phyloP scores from a whole-genome alignment of 2,329 filamentous ascomycete genomes.

The Ploettnerulaceae sp. region DNA sequence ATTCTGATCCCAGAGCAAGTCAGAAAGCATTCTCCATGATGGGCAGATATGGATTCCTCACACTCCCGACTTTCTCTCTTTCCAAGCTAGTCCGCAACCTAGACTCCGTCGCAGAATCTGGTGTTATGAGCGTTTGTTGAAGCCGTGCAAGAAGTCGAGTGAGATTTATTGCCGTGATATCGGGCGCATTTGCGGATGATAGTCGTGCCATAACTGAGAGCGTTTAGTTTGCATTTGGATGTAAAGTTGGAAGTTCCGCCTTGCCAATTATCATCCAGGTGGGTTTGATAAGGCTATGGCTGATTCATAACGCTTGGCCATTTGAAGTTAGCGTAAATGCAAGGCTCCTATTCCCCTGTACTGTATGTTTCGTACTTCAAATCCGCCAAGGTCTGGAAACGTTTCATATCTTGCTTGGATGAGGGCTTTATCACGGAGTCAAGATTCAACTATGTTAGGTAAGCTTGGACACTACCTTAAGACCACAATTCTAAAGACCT shows the following conservation, averaged over 20 bases:
- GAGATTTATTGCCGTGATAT: conserved; percentile 42
- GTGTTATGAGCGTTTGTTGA: conserved; percentile 59
- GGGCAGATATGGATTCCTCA: conserved; percentile 32
- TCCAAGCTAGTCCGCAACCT: conserved; percentile 59
- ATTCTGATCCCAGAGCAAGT: conserved; percentile 45
- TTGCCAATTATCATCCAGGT: conserved; percentile 3
- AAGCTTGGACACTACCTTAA: no score
- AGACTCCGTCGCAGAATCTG: conserved; percentile 54
- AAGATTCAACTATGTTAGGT: no score
- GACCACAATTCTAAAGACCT: no score
- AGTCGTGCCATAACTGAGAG: conserved; percentile 27
- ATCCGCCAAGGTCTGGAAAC: no score
- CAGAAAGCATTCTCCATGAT: neutral
- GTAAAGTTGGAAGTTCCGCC: neutral
- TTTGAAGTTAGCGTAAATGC: no score
- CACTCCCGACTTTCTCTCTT: conserved; percentile 52
- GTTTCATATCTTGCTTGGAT: no score
- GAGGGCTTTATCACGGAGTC: no score
- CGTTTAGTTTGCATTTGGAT: neutral
- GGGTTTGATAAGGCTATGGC: conserved; percentile 9
- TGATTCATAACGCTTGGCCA: neutral
- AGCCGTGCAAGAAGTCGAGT: conserved; percentile 61
- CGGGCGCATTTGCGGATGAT: conserved; percentile 19
- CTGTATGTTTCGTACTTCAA: no score
- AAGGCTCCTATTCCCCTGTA: no score